These are phyloP conservation scores for Wickerhamomyces canadensis DNA, from an alignment of 805 yeast species.

Conservation along the genomic window DNA sequence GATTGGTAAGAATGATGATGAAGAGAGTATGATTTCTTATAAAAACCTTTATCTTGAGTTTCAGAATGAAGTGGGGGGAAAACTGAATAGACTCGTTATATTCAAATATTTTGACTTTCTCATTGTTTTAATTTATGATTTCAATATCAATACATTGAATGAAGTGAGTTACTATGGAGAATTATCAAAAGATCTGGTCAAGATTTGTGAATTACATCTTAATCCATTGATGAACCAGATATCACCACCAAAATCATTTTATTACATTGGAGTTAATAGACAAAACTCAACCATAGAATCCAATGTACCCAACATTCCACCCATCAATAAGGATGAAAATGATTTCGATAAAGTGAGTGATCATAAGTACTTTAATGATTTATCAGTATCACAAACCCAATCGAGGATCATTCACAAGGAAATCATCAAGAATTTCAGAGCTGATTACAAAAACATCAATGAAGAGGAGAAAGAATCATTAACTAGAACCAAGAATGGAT, in stretches of 20 bases:
- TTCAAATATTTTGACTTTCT: slow-evolving; percentile 8
- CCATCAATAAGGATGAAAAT: slow-evolving; percentile 9
- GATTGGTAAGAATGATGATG: slow-evolving; percentile 14
- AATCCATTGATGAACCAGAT: neutral
- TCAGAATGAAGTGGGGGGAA: slow-evolving; percentile 9
- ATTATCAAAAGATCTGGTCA: neutral
- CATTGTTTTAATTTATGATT: slow-evolving; percentile 13
- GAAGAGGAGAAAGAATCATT: slow-evolving; percentile 13
- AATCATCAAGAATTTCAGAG: slow-evolving; percentile 4
- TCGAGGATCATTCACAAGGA: slow-evolving; percentile 16
- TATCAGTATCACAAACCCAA: slow-evolving; percentile 8
- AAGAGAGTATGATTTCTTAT: slow-evolving; percentile 13
- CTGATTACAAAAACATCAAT: too few relatives aligned
- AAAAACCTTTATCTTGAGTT: slow-evolving; percentile 18
- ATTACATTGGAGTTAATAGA: slow-evolving; percentile 12
- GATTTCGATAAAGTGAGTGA: too few relatives aligned
- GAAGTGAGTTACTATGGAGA: slow-evolving; percentile 11
- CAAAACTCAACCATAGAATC: slow-evolving; percentile 6
- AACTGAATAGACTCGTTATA: slow-evolving; percentile 14
- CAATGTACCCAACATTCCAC: slow-evolving; percentile 13
- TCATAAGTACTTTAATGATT: slow-evolving; percentile 8
- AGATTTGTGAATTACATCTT: neutral
- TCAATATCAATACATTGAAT: slow-evolving; percentile 13
- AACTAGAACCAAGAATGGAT: slow-evolving; percentile 15
- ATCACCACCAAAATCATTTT: slow-evolving; percentile 6